Evolutionary conservation across 345 rosid species (phyloP), one percentile per base, ranked within the genome.

Genomic region (Hevea brasiliensis): DNA sequence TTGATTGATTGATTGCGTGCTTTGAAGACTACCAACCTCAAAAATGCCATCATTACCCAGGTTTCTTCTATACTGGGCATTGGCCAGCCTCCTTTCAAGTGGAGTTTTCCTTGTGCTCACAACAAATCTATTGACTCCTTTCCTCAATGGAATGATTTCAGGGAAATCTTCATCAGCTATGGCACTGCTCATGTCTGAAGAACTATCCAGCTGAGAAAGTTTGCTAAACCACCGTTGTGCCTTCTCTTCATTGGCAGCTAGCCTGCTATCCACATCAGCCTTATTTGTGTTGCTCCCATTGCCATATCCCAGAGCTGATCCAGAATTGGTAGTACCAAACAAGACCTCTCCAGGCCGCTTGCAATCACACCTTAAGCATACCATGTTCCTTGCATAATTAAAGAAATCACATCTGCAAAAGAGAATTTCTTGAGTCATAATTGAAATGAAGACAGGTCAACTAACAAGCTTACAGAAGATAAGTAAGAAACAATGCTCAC

Each of bases 351-450:
- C 86, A 12, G 97, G 91, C 42, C 85, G 88, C 77, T 86, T 91
- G 85, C 97, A 95, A 77, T 92, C 98, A 77, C 99, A 95, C 85
- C 96, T 95, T 85, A 95, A 79, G 89, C 99, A 95, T 44, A 82
- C 89, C 18, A 57, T 76, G 72, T 95, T 92, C 82, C 89, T 92
- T 40, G 89, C 92, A 32, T 89, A 84, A 53, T 95, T 95, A 75
- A 77, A 88, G 77, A 88, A 92, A 79, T 88, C 90, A 67, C 99
- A 95, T 86, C 98, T 92, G 86, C 75, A 73, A 80, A 75, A 53
- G 64, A 48, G 60, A 69, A 42, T 50, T 59, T 76, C 69, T 79
- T 67, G 51, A 42, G 41, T 72, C 40, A 23, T 48, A 37, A 71
- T 11, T 29, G 35, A 71, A 40, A 65, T 54, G 27, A 69, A 6